phyloP scores from a whole-genome alignment of 2,329 filamentous ascomycete species.

The Teratosphaeriaceae sp. region DNA sequence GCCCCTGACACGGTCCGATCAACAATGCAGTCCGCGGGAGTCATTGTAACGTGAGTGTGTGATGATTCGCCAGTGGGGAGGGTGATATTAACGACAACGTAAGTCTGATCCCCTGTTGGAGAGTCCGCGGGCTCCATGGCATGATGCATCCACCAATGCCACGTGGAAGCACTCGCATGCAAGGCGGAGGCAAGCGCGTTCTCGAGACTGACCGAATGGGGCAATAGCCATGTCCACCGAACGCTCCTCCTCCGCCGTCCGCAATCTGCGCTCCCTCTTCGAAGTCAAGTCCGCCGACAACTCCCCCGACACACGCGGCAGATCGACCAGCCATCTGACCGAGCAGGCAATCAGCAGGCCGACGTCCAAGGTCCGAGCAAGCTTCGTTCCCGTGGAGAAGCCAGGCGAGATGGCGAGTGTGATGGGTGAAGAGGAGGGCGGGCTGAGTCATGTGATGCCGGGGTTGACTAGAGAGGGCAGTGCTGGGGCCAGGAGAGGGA shows the following conservation, averaged over 20 bases:
- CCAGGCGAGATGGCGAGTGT: constrained; percentile 16
- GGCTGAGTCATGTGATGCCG: constrained; percentile 9
- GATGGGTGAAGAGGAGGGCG: constrained; percentile 4
- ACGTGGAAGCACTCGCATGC: not conserved
- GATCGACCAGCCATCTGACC: constrained; percentile 34
- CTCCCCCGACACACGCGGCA: constrained; percentile 36
- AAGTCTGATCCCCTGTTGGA: too few species aligned
- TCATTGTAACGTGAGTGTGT: too few species aligned
- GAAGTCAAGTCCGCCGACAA: constrained; percentile 35
- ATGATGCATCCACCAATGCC: too few species aligned
- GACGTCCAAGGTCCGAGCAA: constrained; percentile 40
- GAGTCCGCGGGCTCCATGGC: too few species aligned
- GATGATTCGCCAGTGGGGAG: too few species aligned
- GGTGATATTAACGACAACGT: too few species aligned
- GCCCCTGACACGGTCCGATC: too few species aligned
- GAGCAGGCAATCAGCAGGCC: constrained; percentile 27
- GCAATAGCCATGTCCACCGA: constrained; percentile 39
- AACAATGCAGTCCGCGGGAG: too few species aligned
- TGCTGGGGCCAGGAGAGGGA: constrained; percentile 22
- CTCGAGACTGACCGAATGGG: not conserved
- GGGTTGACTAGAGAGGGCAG: constrained; percentile 18
- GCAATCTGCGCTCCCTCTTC: constrained; percentile 45
- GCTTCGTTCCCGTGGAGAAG: constrained; percentile 42
- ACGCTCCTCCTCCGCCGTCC: constrained; percentile 36
- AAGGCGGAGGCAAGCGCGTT: not conserved